Conservation (phyloP, 306 rosid species). For the Cucumis melo region DNA sequence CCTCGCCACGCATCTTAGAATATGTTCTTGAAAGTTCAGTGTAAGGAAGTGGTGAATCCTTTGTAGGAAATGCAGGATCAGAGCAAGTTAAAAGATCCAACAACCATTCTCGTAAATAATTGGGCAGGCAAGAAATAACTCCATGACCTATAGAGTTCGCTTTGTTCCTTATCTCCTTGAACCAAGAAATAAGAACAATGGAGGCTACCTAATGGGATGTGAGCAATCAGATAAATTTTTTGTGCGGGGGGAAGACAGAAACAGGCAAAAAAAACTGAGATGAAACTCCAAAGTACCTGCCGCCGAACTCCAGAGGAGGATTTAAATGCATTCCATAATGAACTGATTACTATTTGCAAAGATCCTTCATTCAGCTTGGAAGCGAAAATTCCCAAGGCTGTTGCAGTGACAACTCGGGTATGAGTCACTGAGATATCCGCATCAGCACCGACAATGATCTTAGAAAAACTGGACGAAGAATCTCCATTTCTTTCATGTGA, state of each 20-base stretch:
- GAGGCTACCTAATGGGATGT: slow-evolving; percentile 60
- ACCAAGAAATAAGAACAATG: slow-evolving; percentile 85
- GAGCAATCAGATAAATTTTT: not conserved
- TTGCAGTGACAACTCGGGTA: slow-evolving; percentile 83
- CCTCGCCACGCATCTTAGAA: slow-evolving; percentile 83
- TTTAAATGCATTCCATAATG: slow-evolving; percentile 56
- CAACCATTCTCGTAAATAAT: slow-evolving; percentile 42
- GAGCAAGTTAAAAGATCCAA: slow-evolving; percentile 71
- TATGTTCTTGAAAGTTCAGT: slow-evolving; percentile 86
- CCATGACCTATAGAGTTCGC: slow-evolving; percentile 18
- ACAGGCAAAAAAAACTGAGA: not conserved
- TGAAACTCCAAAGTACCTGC: slow-evolving; percentile 39
- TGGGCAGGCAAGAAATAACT: slow-evolving; percentile 31
- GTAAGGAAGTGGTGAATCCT: slow-evolving; percentile 72
- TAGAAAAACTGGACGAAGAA: slow-evolving; percentile 39
- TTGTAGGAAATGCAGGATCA: slow-evolving; percentile 83
- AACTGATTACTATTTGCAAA: slow-evolving; percentile 46
- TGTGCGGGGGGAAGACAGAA: not conserved
- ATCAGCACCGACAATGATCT: slow-evolving; percentile 88
- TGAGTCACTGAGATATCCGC: slow-evolving; percentile 64
- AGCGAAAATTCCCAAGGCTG: slow-evolving; percentile 76
- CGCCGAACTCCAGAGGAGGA: slow-evolving; percentile 79
- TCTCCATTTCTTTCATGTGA: slow-evolving; percentile 63
- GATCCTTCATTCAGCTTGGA: slow-evolving; percentile 54
- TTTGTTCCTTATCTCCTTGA: slow-evolving; percentile 44